Conservation (phyloP, 2,329 filamentous ascomycete genomes). For the Geosmithia flava region DNA sequence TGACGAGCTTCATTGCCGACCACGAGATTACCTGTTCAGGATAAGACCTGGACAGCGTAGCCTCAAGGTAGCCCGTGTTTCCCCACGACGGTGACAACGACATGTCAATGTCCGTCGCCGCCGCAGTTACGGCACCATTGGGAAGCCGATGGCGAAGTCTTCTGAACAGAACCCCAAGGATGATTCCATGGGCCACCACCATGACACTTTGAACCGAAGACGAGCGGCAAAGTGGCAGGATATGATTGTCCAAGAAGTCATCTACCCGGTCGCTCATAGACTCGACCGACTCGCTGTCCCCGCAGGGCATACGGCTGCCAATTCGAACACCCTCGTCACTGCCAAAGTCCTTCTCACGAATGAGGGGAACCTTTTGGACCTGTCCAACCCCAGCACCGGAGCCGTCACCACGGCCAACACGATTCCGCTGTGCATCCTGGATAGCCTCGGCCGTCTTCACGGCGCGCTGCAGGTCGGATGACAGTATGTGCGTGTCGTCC, state of each 20-base stretch:
- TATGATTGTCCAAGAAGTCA: constrained; percentile 50
- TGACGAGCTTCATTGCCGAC: constrained; percentile 18
- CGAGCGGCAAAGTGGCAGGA: constrained; percentile 32
- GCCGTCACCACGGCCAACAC: constrained; percentile 16
- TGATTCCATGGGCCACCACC: constrained; percentile 73
- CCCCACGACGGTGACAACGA: constrained; percentile 27
- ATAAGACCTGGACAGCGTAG: constrained; percentile 7
- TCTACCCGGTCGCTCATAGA: constrained; percentile 54
- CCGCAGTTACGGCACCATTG: constrained; percentile 6
- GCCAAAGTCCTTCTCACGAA: constrained; percentile 68
- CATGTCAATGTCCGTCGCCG: constrained; percentile 5
- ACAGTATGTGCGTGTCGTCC: constrained; percentile 53
- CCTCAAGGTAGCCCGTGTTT: constrained; percentile 38
- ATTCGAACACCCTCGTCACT: constrained; percentile 55
- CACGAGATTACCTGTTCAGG: not conserved
- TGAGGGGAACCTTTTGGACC: constrained; percentile 18
- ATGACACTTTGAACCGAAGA: constrained; percentile 27
- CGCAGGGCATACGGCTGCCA: constrained; percentile 19
- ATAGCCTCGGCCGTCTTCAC: constrained; percentile 58
- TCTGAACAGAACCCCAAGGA: constrained; percentile 58
- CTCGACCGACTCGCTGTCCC: constrained; percentile 53
- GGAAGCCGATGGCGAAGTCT: constrained; percentile 44
- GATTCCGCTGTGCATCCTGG: constrained; percentile 29
- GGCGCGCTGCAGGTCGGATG: constrained; percentile 68
- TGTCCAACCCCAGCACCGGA: constrained; percentile 1